Base-by-base conservation (phyloP, 441 rosid species). In the Pelargonium exstipulatum region DNA sequence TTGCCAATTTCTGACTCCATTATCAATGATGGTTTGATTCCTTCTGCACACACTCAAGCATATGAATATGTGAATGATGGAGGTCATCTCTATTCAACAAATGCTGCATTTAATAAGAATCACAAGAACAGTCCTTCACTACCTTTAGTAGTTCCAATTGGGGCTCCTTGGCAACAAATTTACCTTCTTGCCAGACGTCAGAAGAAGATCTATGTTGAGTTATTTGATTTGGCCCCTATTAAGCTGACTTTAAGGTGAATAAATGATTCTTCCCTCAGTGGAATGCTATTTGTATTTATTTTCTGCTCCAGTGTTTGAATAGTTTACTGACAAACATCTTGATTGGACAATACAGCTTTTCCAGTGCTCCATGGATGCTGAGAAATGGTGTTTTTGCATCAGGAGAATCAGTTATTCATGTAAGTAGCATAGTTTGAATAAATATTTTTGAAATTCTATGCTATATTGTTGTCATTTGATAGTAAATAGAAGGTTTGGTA, bases 81-180 rank as follows among this genome's bases (percentile, higher is more conserved):
- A 29, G 83, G 69, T 64, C 76, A 77, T 13, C 75, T 61, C 67
- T 76, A 74, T 71, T 83, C 77, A 72, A 75, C 70, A 69, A 73
- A 77, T 77, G 42, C 77, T 74, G 70, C 73, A 40, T 75, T 76
- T 68, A 73, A 62, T 72, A 80, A 74, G 83, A 85, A 74, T 72
- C 81, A 77, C 45, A 75, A 74, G 68, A 73, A 78, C 72, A 72
- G 70, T 73, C 76, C 79, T 35, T 76, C 80, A 65, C 80, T 88
- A 64, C 96, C 97, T 73, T 82, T 80, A 67, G 78, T 87, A 70
- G 83, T 88, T 84, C 99, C 99, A 46, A 85, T 95, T 69, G 99
- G 99, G 72, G 99, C 97, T 74, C 99, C 99, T 73, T 89, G 97
- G 99, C 97, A 95, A 79, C 79, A 82, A 73, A 89, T 95, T 80